phyloP scores from a whole-genome alignment of 2,329 filamentous ascomycete genomes.

The Helotiales sp. region DNA sequence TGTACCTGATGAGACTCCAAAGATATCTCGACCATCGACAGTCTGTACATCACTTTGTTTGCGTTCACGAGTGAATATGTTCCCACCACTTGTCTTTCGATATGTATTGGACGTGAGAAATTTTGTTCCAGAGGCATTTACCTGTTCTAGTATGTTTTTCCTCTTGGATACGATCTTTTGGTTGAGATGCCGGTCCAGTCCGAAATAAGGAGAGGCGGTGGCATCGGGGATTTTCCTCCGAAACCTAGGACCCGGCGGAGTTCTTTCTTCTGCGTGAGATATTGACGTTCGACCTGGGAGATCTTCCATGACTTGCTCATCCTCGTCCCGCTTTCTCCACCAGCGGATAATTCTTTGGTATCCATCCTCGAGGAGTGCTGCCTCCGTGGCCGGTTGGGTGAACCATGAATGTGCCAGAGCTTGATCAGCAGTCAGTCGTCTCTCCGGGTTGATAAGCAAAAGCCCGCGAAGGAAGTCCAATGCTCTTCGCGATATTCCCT shows the following conservation, averaged over 20 bases:
- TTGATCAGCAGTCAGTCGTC: conserved; percentile 37
- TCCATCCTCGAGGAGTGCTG: conserved; percentile 24
- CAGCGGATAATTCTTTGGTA: conserved; percentile 26
- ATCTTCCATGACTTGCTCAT: conserved; percentile 25
- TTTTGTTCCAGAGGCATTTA: conserved; percentile 22
- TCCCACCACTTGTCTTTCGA: background rate
- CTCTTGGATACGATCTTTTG: conserved; percentile 20
- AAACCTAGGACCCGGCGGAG: background rate
- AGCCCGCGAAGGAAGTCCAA: conserved; percentile 37
- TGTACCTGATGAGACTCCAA: conserved; percentile 2
- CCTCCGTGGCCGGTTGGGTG: conserved; percentile 25
- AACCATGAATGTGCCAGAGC: conserved; percentile 42
- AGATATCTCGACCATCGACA: conserved; percentile 24
- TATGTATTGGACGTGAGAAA: conserved; percentile 15
- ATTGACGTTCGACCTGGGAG: conserved; percentile 15
- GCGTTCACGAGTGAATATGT: background rate
- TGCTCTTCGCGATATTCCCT: conserved; percentile 19
- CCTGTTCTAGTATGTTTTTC: conserved; percentile 22
- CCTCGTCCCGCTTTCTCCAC: conserved; percentile 28
- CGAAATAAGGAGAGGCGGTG: conserved; percentile 31
- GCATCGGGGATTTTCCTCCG: conserved; percentile 28
- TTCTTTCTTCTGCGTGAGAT: background rate
- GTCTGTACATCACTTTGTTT: background rate
- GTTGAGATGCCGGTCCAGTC: conserved; percentile 28
- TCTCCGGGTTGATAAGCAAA: conserved; percentile 33